These are phyloP conservation scores for Mycena galericulata DNA, from an alignment of 768 basidiomycete genomes.

Conservation along the genomic window DNA sequence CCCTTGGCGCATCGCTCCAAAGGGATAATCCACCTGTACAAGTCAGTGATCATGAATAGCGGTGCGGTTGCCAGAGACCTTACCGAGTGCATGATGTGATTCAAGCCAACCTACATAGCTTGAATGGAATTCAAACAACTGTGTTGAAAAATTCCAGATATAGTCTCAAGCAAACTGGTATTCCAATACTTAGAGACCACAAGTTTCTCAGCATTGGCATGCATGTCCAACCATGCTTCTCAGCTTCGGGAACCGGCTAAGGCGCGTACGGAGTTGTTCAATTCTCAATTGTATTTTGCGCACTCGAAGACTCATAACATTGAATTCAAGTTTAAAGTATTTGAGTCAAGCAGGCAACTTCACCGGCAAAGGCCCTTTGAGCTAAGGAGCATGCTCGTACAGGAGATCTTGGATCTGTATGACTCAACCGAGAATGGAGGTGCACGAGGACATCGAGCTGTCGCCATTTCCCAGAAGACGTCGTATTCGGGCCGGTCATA, in stretches of 20 bases:
- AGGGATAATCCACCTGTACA: conserved; percentile 31
- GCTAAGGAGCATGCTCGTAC: conserved; percentile 49
- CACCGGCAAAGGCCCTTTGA: conserved; percentile 44
- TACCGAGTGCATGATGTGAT: conserved; percentile 56
- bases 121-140: conserved; percentile 53
- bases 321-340: conserved; percentile 53
- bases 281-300: not conserved
- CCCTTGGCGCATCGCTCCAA: conserved; percentile 12
- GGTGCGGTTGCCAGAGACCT: conserved; percentile 48
- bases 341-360: conserved; percentile 48
- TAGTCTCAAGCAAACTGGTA: conserved; percentile 55
- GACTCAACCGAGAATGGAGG: conserved; percentile 51
- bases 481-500: conserved; percentile 55
- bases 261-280: not conserved
- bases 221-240: conserved; percentile 57
- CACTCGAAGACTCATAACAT: conserved; percentile 58
- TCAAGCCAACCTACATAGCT: conserved; percentile 54
- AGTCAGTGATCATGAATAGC: conserved; percentile 12
- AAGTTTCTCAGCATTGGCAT: conserved; percentile 54
- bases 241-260: conserved; percentile 55
- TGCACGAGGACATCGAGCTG: conserved; percentile 55
- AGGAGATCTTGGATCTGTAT: conserved; percentile 40
- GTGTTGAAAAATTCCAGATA: conserved; percentile 56
- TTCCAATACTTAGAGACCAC: conserved; percentile 52
- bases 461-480: conserved; percentile 52